phyloP scores from a whole-genome alignment of 2,329 filamentous ascomycete genomes.

The Cytospora chrysosperma region DNA sequence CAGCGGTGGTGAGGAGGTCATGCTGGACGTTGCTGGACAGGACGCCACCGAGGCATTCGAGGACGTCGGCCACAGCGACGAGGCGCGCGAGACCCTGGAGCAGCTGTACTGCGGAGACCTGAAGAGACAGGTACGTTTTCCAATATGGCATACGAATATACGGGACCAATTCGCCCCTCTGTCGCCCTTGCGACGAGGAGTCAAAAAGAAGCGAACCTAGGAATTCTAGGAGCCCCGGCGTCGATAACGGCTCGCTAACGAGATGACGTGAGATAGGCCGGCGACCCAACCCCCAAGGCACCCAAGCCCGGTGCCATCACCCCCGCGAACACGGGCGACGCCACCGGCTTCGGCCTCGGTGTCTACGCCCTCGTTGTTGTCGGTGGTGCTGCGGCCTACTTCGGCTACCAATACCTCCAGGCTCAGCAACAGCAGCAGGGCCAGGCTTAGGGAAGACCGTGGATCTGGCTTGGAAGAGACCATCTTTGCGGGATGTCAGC shows the following conservation, averaged over 20 bases:
- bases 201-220: background rate
- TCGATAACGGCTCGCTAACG: background rate
- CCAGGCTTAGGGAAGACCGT: slow-evolving; percentile 6
- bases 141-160: background rate
- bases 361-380: slow-evolving; percentile 79
- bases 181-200: background rate
- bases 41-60: slow-evolving; percentile 98
- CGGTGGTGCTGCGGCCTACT: slow-evolving; percentile 75
- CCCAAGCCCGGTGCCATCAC: slow-evolving; percentile 49
- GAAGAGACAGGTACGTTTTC: slow-evolving; percentile 71
- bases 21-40: slow-evolving; percentile 93
- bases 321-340: slow-evolving; percentile 46
- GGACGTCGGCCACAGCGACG: slow-evolving; percentile 98
- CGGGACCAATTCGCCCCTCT: background rate
- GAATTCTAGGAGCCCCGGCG: slow-evolving; percentile 1
- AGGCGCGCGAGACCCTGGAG: slow-evolving; percentile 90
- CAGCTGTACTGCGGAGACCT: slow-evolving; percentile 71
- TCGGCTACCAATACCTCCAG: slow-evolving; percentile 83
- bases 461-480: background rate
- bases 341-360: slow-evolving; percentile 67
- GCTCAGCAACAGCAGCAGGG: slow-evolving; percentile 40
- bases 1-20: slow-evolving; percentile 96
- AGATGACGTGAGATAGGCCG: slow-evolving; percentile 53
- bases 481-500: background rate
- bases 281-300: slow-evolving; percentile 73